Evolutionary conservation across 2,329 filamentous ascomycete species (phyloP), one percentile per base, ranked within the genome.

Genomic region (Ophiosphaerella narmari): DNA sequence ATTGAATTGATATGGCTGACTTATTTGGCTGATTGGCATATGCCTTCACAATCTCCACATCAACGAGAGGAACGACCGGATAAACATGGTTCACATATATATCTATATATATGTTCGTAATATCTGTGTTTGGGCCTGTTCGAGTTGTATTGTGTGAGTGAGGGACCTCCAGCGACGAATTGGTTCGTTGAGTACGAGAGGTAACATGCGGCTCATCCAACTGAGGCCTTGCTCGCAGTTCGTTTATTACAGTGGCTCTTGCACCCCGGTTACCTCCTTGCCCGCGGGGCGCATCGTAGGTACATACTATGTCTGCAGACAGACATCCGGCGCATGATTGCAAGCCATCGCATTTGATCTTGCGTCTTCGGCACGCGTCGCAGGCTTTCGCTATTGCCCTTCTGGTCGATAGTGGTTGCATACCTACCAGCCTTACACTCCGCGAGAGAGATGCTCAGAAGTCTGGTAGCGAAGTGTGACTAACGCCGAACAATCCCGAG

Each of bases 291-390:
- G 39, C 26, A 18, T 44, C 34, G 42, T 63, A 85, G 81, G 52
- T 48, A 31, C 52, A 55, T 33, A 43, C 41, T 26, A 52, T 29
- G 11, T 34, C 26, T 6, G 87, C 85, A 7, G 86, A 82, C 11
- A 80, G 79, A 73, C 87, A 90, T 73, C 89, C 89, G 52, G 83
- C 81, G 72, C 87, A 91, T 16, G 87, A 86, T 63, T 86, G 86
- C 67, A 84, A 77, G 50, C 86, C 86, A 66, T 89, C 86, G 68
- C 87, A 89, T 71, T 88, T 89, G 68, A 89, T 86, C 73, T 89
- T 89, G 71, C 86, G 83, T 58, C 86, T 84, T 77, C 89, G 86
- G 70, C 86, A 89, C 64, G 86, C 86, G 71, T 89, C 86, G 75
- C 86, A 89, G 51, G 86, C 86, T 67, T 85, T 75, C 8, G 54